Evolutionary conservation across 2,329 filamentous ascomycete genomes (phyloP).

Genomic region (Colletotrichum falcatum): DNA sequence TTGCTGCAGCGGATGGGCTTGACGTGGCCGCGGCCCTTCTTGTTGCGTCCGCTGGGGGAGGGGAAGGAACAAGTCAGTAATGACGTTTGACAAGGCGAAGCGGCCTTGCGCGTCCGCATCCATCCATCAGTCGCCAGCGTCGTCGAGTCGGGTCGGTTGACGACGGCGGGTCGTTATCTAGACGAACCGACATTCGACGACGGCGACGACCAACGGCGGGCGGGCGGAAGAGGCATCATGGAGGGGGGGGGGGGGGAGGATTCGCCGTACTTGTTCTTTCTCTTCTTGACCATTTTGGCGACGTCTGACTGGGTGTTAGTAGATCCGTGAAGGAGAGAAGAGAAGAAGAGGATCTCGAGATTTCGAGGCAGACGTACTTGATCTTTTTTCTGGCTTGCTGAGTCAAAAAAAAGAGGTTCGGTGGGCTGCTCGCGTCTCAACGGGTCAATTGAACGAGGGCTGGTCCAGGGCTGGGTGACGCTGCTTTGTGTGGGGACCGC

Average conservation of each 20-base stretch:
- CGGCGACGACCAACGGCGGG: neutral
- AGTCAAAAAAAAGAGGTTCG: constrained; percentile 36
- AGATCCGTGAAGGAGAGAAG: constrained; percentile 43
- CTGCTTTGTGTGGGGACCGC: neutral
- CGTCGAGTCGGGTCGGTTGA: neutral
- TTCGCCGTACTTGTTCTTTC: constrained; percentile 73
- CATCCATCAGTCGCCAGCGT: constrained; percentile 13
- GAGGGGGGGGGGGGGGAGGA: constrained; percentile 19
- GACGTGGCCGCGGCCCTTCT: constrained; percentile 99
- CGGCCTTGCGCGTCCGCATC: too few species aligned
- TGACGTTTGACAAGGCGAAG: neutral
- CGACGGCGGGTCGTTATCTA: neutral
- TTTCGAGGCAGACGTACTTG: constrained; percentile 40
- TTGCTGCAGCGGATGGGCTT: constrained; percentile 92
- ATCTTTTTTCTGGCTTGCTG: constrained; percentile 41
- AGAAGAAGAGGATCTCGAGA: constrained; percentile 17
- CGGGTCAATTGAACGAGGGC: constrained; percentile 27
- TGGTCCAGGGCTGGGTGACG: constrained; percentile 20
- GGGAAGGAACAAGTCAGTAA: constrained; percentile 45
- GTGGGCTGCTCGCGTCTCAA: constrained; percentile 12
- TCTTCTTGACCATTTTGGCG: constrained; percentile 79
- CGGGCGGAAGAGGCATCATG: neutral
- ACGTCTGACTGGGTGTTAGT: constrained; percentile 58
- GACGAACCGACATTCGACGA: neutral
- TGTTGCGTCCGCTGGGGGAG: constrained; percentile 88